phyloP scores from a whole-genome alignment of 2,329 filamentous ascomycete genomes.

The Aspergillus eucalypticola region DNA sequence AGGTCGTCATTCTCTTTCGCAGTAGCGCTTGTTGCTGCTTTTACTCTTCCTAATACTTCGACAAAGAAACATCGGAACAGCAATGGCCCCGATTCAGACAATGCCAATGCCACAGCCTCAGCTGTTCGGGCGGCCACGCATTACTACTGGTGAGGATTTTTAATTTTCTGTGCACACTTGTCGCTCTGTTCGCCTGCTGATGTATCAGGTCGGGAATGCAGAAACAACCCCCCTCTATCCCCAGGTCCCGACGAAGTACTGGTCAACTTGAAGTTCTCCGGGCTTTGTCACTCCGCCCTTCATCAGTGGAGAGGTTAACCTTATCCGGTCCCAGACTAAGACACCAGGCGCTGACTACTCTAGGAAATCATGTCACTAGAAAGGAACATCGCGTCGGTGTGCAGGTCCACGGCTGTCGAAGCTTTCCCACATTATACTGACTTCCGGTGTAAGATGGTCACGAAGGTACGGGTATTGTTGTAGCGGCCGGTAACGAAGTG shows the following conservation, averaged over 20 bases:
- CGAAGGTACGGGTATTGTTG: constrained; percentile 5
- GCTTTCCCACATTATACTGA: not conserved
- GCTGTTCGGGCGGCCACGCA: not conserved
- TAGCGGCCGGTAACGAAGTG: not conserved
- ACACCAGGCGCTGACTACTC: not conserved
- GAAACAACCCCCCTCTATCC: not conserved
- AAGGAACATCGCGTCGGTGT: not conserved
- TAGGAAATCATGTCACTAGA: not conserved
- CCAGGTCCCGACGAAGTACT: constrained; percentile 3
- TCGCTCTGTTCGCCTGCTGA: not conserved
- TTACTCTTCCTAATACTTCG: not conserved
- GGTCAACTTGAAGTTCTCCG: constrained; percentile 1
- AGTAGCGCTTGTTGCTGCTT: not conserved
- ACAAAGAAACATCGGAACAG: not conserved
- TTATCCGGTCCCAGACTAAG: not conserved
- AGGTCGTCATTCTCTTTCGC: not conserved
- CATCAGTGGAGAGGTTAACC: constrained; percentile 8
- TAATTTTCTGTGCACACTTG: not conserved
- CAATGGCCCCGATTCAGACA: not conserved
- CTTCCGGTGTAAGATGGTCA: not conserved
- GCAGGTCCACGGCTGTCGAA: not conserved
- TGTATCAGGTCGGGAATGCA: not conserved
- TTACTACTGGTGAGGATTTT: not conserved
- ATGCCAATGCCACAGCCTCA: not conserved
- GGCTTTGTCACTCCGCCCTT: constrained; percentile 5